Evolutionary conservation across 2,329 filamentous ascomycete species (phyloP), one percentile per base, ranked within the genome.

Genomic region (Trichoderma hamatum): DNA sequence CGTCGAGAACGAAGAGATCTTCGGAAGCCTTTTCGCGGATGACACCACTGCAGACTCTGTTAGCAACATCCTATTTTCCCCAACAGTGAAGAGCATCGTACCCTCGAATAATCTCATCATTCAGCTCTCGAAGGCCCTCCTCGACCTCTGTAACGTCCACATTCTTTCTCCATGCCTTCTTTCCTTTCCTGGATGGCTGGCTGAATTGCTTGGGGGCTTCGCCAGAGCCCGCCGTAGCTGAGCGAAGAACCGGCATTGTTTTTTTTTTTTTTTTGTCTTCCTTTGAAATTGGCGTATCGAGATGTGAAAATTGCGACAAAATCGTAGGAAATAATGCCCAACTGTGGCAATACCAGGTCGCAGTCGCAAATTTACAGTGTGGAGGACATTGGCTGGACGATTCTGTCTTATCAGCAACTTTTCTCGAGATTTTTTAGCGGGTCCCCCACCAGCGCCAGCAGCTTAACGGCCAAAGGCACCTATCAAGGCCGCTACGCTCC

Each of bases 101-200:
- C 93, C 96, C 96, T 84, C 90, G 87, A 73, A 97, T 96, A 71
- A 97, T 91, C 83, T 98, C 92, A 70, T 96, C 91, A 75, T 96
- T 93, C 73, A 96, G 84, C 76, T 92, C 86, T 72, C 94, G 90
- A 39, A 99, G 87, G 70, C 96, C 96, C 66, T 91, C 83, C 75
- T 95, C 87, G 30, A 99, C 88, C 71, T 97, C 90, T 32, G 92
- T 91, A 71, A 98, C 88, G 81, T 99, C 93, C 80, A 99, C 93
- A 82, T 99, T 97, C 81, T 98, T 99, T 77, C 96, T 88, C 96
- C 96, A 99, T 36, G 96, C 95, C 83, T 97, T 98, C 82, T 98
- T 98, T 75, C 96, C 96, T 80, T 99, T 99, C 78, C 96, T 88
- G 5, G 95, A 98, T 30, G 94, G 89, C 80, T 99, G 96, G 72